phyloP scores from a whole-genome alignment of 2,329 filamentous ascomycete genomes.

The Byssothecium circinans region DNA sequence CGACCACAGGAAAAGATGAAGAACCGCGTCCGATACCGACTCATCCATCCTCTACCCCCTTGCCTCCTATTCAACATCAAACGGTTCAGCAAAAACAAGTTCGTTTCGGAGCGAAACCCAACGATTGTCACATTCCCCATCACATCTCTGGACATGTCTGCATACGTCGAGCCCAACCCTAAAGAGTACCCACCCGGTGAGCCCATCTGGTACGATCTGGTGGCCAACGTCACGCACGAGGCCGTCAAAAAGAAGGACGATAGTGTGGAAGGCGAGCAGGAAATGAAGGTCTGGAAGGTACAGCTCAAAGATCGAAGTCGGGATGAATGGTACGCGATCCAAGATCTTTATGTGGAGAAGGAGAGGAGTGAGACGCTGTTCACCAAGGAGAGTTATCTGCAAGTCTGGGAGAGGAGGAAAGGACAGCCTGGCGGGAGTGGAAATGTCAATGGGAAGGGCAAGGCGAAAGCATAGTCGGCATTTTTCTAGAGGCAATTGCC shows the following conservation, averaged over 20 bases:
- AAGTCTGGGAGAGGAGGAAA: slow-evolving; percentile 89
- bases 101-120: slow-evolving; percentile 91
- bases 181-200: slow-evolving; percentile 69
- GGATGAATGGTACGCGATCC: slow-evolving; percentile 88
- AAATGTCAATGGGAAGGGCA: slow-evolving; percentile 20
- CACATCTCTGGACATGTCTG: slow-evolving; percentile 79
- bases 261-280: slow-evolving; percentile 82
- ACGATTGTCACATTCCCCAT: slow-evolving; percentile 97
- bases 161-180: slow-evolving; percentile 88
- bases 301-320: slow-evolving; percentile 81
- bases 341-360: slow-evolving; percentile 90
- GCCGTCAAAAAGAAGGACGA: slow-evolving; percentile 76
- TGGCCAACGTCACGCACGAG: slow-evolving; percentile 91
- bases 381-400: slow-evolving; percentile 90
- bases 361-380: slow-evolving; percentile 88
- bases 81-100: slow-evolving; percentile 95
- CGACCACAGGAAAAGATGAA: slow-evolving; percentile 86
- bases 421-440: slow-evolving; percentile 10
- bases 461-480: slow-evolving; percentile 5
- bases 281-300: slow-evolving; percentile 93
- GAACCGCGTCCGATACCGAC: slow-evolving; percentile 83
- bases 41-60: slow-evolving; percentile 87
- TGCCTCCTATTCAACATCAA: slow-evolving; percentile 95
- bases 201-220: slow-evolving; percentile 91
- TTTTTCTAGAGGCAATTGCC: neutral